phyloP scores from a whole-genome alignment of 495 filamentous ascomycete species.

The Lepraria neglecta region DNA sequence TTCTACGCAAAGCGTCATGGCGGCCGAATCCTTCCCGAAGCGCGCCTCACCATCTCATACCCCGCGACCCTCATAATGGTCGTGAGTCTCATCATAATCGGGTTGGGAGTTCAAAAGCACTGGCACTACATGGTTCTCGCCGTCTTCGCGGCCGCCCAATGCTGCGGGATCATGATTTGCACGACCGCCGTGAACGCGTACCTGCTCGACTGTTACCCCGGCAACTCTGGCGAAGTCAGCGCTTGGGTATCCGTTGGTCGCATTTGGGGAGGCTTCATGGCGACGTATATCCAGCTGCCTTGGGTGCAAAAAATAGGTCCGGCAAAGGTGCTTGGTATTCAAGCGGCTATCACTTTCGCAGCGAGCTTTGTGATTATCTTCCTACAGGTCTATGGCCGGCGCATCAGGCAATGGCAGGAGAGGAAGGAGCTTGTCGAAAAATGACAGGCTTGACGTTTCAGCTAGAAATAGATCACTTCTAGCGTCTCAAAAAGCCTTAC shows the following conservation, averaged over 20 bases:
- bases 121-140: conserved; percentile 53
- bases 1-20: conserved; percentile 44
- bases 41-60: conserved; percentile 47
- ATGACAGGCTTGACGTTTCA: too few relatives aligned
- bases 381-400: conserved; percentile 21
- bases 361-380: conserved; percentile 19
- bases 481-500: too few relatives aligned
- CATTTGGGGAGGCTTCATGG: conserved; percentile 44
- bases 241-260: conserved; percentile 47
- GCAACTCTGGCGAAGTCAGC: conserved; percentile 50
- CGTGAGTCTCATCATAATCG: conserved; percentile 47
- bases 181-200: conserved; percentile 57
- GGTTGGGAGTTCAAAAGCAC: conserved; percentile 45
- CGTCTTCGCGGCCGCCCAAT: conserved; percentile 51
- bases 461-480: too few relatives aligned
- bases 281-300: conserved; percentile 45
- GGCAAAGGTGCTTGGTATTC: conserved; percentile 3
- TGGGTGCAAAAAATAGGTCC: conserved; percentile 29
- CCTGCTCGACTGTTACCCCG: conserved; percentile 53
- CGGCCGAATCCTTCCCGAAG: conserved; percentile 54
- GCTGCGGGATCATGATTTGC: conserved; percentile 58
- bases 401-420: conserved; percentile 20
- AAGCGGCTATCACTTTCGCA: conserved; percentile 20
- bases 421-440: conserved; percentile 20
- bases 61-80: conserved; percentile 47